phyloP scores from a whole-genome alignment of 2,329 filamentous ascomycete species.

The Nemania serpens region DNA sequence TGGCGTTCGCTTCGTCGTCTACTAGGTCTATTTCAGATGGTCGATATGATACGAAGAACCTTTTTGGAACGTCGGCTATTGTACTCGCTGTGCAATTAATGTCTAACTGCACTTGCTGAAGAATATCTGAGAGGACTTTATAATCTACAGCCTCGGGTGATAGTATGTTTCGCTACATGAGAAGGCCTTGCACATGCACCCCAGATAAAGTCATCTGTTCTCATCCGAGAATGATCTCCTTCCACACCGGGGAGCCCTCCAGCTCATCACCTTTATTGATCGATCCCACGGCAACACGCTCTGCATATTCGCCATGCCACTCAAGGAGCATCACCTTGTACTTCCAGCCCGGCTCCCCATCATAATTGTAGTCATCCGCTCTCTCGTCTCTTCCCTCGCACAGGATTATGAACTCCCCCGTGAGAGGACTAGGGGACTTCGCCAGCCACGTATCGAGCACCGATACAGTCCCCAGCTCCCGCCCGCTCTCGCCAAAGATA shows the following conservation, averaged over 20 bases:
- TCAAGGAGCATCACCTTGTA: conserved; percentile 20
- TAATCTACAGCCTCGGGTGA: not conserved
- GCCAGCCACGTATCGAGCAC: conserved; percentile 5
- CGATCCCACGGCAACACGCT: conserved; percentile 16
- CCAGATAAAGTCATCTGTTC: not conserved
- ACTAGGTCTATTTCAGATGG: too few species aligned
- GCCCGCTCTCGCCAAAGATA: conserved; percentile 5
- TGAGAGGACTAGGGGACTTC: not conserved
- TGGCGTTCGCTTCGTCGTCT: too few species aligned
- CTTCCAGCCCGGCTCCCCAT: conserved; percentile 16
- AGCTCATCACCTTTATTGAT: conserved; percentile 17
- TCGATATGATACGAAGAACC: too few species aligned
- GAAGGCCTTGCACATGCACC: not conserved
- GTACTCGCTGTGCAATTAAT: not conserved
- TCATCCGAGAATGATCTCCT: conserved; percentile 17
- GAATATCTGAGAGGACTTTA: not conserved
- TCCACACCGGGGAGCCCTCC: conserved; percentile 13
- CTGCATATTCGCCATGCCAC: conserved; percentile 17
- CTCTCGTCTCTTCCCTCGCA: conserved; percentile 18
- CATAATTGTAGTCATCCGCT: not conserved
- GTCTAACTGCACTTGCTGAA: too few species aligned
- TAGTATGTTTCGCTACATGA: not conserved
- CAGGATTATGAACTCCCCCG: conserved; percentile 9
- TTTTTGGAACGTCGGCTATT: not conserved
- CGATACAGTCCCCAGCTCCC: conserved; percentile 9